Base-by-base conservation (phyloP, 2,329 filamentous ascomycete species). In the Aspergillus ochraceus region DNA sequence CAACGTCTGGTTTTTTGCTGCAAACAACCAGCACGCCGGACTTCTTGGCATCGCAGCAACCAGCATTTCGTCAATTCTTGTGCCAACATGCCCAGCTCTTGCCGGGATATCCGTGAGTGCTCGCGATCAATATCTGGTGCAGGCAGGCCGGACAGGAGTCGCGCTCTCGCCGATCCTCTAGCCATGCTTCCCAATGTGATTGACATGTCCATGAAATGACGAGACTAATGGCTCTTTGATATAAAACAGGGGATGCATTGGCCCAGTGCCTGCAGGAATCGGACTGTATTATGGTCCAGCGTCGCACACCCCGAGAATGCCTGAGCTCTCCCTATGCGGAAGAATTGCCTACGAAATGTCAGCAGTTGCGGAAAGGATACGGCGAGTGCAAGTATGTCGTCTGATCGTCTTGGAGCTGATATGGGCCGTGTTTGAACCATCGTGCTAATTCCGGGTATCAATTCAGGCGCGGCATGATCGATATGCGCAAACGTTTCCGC, bases 401-500 rank as follows among this genome's bases (percentile, higher is more conserved):
- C 22, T 19, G 26, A 17, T 46, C 12, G n/a, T 6, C 30, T 22
- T 49, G n/a, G 36, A 42, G 6, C 1, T 6, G 17, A n/a, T 8
- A 19, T n/a, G 6, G 6, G 17, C 36, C 8, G 36, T 36, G 32
- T 36, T 36, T 36, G 36, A 42, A 49, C 20, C 6, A 36, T 54
- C 20, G 55, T 26, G 19, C 19, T 39, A 10, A 8, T n/a, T 24
- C 30, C 3, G 36, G 6, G 8, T n/a, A 42, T 29, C 19, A 3
- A 12, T 32, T 22, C 20, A 79, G 77, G 73, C 90, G 94, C 66
- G 95, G 95, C 66, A 87, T 96, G 87, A 90, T 98, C 68, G 95
- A 99, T 76, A 99, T 99, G 95, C 91, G 95, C 76, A 98, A 98
- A 81, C 90, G 95, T 36, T 98, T 99, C 79, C 87, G 95, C 58